phyloP scores from a whole-genome alignment of 108 stramenopile genomes.

The Cyclotella cryptica region DNA sequence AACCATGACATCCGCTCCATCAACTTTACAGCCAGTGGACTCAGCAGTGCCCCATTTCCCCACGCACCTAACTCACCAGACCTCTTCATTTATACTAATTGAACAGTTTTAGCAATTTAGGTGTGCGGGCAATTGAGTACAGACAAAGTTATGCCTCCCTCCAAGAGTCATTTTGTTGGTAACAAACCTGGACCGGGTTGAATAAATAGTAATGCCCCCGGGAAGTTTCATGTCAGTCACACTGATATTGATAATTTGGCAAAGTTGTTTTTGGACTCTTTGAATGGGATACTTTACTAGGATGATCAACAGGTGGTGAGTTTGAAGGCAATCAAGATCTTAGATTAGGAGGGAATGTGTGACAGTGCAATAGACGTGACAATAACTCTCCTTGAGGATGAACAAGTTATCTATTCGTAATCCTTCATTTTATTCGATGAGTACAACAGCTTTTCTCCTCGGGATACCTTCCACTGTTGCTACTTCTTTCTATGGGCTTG shows the following conservation, averaged over 20 bases:
- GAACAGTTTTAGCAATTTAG: too few relatives aligned
- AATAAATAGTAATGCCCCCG: slow-evolving; percentile 57
- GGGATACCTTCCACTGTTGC: not conserved
- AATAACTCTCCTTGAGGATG: slow-evolving; percentile 46
- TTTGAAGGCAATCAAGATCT: slow-evolving; percentile 69
- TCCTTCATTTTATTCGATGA: not conserved
- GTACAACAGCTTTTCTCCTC: not conserved
- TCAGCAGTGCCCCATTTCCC: too few relatives aligned
- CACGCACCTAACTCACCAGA: too few relatives aligned
- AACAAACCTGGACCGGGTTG: slow-evolving; percentile 57
- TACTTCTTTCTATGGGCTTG: too few relatives aligned
- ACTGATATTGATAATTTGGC: slow-evolving; percentile 85
- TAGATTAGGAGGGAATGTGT: slow-evolving; percentile 71
- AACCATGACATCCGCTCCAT: too few relatives aligned
- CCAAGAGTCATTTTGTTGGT: too few relatives aligned
- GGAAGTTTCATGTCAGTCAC: slow-evolving; percentile 40
- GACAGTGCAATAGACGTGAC: slow-evolving; percentile 69
- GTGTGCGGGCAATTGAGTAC: too few relatives aligned
- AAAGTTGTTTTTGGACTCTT: slow-evolving; percentile 87
- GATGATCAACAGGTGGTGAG: slow-evolving; percentile 84
- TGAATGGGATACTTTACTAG: slow-evolving; percentile 76
- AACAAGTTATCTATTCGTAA: slow-evolving; percentile 21
- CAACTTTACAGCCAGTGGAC: too few relatives aligned
- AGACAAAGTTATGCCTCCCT: too few relatives aligned
- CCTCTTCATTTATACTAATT: too few relatives aligned